phyloP scores from a whole-genome alignment of 257 asterid genomes.

The Parsonsia alboflavescens region DNA sequence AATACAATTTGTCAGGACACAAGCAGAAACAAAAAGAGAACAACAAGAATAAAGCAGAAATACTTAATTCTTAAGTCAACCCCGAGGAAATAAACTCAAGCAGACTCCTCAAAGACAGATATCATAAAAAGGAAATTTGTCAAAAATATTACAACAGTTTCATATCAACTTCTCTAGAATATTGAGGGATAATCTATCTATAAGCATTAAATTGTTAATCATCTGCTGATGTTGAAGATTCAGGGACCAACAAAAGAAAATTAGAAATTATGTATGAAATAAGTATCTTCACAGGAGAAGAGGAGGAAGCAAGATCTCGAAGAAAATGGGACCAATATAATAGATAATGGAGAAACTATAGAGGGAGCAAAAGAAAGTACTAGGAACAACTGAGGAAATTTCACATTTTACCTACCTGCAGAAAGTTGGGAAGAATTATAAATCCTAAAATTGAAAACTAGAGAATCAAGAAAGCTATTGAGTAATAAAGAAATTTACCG shows the following conservation, averaged over 20 bases:
- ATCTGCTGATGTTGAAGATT: background rate
- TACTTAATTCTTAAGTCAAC: background rate
- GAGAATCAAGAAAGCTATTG: background rate
- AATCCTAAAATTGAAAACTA: background rate
- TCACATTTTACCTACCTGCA: background rate
- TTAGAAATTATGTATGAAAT: background rate
- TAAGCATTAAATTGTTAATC: background rate
- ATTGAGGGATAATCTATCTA: background rate
- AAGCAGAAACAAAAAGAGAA: background rate
- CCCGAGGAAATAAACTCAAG: background rate
- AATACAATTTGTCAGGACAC: background rate
- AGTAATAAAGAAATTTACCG: background rate
- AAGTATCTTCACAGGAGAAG: background rate
- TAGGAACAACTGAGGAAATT: background rate
- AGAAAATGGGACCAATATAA: background rate
- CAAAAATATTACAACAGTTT: background rate
- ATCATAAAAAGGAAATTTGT: background rate
- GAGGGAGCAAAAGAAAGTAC: background rate
- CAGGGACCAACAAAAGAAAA: background rate
- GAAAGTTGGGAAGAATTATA: background rate
- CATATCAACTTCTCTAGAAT: background rate
- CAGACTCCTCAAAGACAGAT: background rate
- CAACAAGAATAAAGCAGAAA: background rate
- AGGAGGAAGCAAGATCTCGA: background rate
- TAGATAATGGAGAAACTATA: background rate